Evolutionary conservation across 768 basidiomycete species (phyloP), one percentile per base, ranked within the genome.

Genomic region (Tubosaeta sp.): DNA sequence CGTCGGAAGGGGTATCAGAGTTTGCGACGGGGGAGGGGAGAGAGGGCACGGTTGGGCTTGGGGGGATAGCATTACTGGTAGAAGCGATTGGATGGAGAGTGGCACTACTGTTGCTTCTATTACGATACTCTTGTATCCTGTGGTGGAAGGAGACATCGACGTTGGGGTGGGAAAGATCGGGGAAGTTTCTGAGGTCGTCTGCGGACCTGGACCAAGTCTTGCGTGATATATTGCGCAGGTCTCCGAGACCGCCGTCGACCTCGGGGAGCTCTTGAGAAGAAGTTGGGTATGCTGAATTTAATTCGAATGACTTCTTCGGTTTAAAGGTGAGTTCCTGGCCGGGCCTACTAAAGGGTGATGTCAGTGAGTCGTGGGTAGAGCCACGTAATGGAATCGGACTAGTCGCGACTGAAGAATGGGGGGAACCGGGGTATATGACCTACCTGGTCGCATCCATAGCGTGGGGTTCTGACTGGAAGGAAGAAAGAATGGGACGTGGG

Each of bases 181-280:
- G 74, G 45, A 83, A 69, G 64, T 79, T 82, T 60, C 81, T 78
- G 46, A 91, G 76, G 65, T 92, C 89, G 63, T 91, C 89, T 19
- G 82, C 88, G 6, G 87, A 90, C 63, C 75, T 83, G 25, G 88
- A 89, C 89, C 89, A 91, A 12, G 77, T 78, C 64, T 82, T 85
- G 60, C 82, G 78, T 1, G 87, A 86, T 10, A 88, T 81, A 45
- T 67, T 72, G 41, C 86, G 82, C 45, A 91, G 75, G 68, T 91
- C 88, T 5, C 86, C 87, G 5, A 80, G 72, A 16, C 73, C 74
- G 5, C 70, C 70, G 12, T 69, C 61, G 5, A 55, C 43, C 6
- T 66, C 63, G 55, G 68, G 53, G 37, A 63, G 62, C 13, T 63
- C 50, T 1, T 73, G 69, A 27, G 52, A 70, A 67, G 45, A 70